Base-by-base conservation (phyloP, 2,329 filamentous ascomycete species). In the Neonectria hederae region DNA sequence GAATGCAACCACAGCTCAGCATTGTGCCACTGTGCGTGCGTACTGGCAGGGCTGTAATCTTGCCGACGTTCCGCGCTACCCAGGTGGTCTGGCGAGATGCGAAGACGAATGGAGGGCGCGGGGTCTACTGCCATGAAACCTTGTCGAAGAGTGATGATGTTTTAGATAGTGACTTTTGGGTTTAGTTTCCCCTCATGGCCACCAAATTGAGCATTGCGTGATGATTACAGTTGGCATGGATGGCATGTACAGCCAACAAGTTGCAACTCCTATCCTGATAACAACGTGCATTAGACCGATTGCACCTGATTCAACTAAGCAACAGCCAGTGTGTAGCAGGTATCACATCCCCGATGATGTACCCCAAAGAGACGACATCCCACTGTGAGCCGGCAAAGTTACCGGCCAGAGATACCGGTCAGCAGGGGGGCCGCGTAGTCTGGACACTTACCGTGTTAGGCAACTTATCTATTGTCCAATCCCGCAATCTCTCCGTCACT, bases 31-130 rank as follows among this genome's bases (percentile, higher is more conserved):
- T 3, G 70, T 82, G 14, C 72, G 78, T 7, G 63, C 55, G 0
- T 82, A 82, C 57, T 82, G 79, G 80, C 70, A 65, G 19, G 77
- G 78, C 43, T 82, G 79, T 61, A 75, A 72, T 26, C 66, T 69
- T n/a, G 75, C 73, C 4, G 78, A 77, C 13, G 76, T 81, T 30
- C 77, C 78, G 17, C 74, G 79, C 11, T 82, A 81, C 21, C 66
- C 60, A 14, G 70, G 68, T 2, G 73, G 62, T 5, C 49, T 70
- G 54, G 70, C 71, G 5, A 71, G 73, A 45, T 81, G 77, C n/a
- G 76, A 80, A 58, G 70, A 74, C 49, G 67, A 59, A 32, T 80
- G 79, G 79, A 73, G 69, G 42, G 57, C 55, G 19, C 75, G 63
- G 28, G 72, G 72, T 1, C 54, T 32, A 32, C 30, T 78, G 1